A percentile compares a stretch with the other conserved stretches of the same genome.
These are phyloP conservation scores for Epichloe scottii DNA, from an alignment of 2,329 filamentous ascomycete species.

Conservation along the genomic window DNA sequence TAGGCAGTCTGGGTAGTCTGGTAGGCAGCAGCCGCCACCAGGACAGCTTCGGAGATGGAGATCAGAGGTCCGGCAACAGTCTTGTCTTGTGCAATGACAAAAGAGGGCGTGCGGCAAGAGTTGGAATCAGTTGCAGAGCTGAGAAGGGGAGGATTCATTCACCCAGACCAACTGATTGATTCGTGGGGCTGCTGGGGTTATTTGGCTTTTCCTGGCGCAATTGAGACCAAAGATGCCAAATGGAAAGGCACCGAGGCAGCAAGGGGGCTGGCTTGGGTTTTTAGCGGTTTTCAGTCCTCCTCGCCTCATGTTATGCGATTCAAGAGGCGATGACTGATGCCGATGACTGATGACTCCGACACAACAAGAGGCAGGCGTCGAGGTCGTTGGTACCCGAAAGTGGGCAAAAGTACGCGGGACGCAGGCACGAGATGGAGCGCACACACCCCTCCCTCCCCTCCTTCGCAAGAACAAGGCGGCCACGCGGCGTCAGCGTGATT, in stretches of 20 bases:
- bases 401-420: constrained; percentile 2
- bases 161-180: not conserved
- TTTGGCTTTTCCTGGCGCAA: not conserved
- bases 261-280: not conserved
- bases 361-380: constrained; percentile 1
- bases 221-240: not conserved
- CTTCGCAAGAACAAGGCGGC: not conserved
- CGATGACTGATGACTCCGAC: constrained; percentile 1
- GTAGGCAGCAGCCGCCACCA: too few relatives aligned
- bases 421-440: constrained; percentile 3
- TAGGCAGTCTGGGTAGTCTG: too few relatives aligned
- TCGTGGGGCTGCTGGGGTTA: not conserved
- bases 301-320: not conserved
- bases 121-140: too few relatives aligned
- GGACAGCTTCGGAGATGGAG: too few relatives aligned
- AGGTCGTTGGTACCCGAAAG: constrained; percentile 6
- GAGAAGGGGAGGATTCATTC: not conserved
- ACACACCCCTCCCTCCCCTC: not conserved
- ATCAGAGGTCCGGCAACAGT: too few relatives aligned
- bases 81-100: too few relatives aligned
- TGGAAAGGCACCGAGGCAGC: not conserved
- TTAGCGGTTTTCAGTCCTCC: not conserved
- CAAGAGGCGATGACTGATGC: not conserved
- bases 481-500: not conserved
- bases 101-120: too few relatives aligned